A percentile compares a stretch with the other conserved stretches of the same genome.
These are phyloP conservation scores for Geotrichum australiense DNA, from an alignment of 1,139 yeast species.

Conservation along the genomic window DNA sequence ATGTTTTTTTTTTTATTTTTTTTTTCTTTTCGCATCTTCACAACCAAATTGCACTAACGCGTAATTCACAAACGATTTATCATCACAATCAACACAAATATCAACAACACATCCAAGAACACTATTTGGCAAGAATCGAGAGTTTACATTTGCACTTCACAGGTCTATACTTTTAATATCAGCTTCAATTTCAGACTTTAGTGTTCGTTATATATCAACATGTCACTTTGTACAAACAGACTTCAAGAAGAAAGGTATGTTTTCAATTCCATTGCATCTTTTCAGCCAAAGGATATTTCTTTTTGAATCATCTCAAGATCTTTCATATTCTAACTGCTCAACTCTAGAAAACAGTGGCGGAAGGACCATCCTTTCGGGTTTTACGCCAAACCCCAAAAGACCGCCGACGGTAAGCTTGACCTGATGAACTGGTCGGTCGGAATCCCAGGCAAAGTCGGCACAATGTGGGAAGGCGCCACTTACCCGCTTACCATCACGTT, in stretches of 20 bases:
- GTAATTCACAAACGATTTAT: too few species aligned
- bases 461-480: slow-evolving; percentile 83
- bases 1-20: too few species aligned
- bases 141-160: background rate
- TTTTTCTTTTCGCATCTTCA: too few species aligned
- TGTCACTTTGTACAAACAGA: slow-evolving; percentile 57
- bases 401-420: slow-evolving; percentile 73
- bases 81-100: too few species aligned
- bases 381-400: slow-evolving; percentile 80
- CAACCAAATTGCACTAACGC: too few species aligned
- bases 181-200: background rate
- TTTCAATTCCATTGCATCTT: background rate
- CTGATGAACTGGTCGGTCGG: slow-evolving; percentile 90
- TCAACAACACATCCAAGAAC: too few species aligned
- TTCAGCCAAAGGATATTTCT: background rate
- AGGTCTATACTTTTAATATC: background rate
- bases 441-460: slow-evolving; percentile 83
- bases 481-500: slow-evolving; percentile 80
- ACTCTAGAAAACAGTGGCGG: slow-evolving; percentile 61
- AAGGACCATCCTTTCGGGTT: slow-evolving; percentile 98
- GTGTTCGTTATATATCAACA: slow-evolving; percentile 7
- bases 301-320: background rate
- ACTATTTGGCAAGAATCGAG: too few species aligned
- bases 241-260: slow-evolving; percentile 40
- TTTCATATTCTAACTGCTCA: background rate